phyloP scores from a whole-genome alignment of 2,329 filamentous ascomycete species.

The Stagonosporopsis vannaccii region DNA sequence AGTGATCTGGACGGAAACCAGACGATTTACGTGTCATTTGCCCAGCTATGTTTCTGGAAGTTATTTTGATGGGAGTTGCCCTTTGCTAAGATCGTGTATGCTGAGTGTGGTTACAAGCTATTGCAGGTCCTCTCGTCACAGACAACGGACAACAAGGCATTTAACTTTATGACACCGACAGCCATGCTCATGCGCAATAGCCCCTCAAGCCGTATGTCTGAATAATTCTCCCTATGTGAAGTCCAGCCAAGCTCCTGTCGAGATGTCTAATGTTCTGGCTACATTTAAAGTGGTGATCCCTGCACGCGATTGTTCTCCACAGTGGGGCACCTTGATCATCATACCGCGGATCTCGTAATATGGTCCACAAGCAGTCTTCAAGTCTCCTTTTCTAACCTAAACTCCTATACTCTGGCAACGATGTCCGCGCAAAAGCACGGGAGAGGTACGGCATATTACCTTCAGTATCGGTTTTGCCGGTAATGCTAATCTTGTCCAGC shows the following conservation, averaged over 20 bases:
- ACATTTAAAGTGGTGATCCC: constrained; percentile 3
- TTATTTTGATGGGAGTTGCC: neutral
- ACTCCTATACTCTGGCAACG: neutral
- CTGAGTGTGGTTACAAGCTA: neutral
- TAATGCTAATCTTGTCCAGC: constrained; percentile 47
- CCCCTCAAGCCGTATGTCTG: neutral
- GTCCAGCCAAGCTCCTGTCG: neutral
- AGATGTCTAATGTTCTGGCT: neutral
- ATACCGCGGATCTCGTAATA: constrained; percentile 10
- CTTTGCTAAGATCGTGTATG: neutral
- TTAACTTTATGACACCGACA: neutral
- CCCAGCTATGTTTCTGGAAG: neutral
- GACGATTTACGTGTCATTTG: neutral
- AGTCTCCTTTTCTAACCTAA: neutral
- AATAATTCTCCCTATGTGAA: neutral
- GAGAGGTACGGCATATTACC: constrained; percentile 23
- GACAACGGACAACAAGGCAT: neutral
- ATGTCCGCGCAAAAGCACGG: constrained; percentile 22
- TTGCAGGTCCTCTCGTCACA: neutral
- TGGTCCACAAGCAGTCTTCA: constrained; percentile 3
- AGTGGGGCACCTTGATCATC: constrained; percentile 19
- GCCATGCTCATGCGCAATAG: neutral
- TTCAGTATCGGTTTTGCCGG: neutral
- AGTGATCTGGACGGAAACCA: too few species aligned
- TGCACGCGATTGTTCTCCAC: constrained; percentile 13